Base-by-base conservation (phyloP, 192 early-diverging fungal species). In the Gigaspora rosea region DNA sequence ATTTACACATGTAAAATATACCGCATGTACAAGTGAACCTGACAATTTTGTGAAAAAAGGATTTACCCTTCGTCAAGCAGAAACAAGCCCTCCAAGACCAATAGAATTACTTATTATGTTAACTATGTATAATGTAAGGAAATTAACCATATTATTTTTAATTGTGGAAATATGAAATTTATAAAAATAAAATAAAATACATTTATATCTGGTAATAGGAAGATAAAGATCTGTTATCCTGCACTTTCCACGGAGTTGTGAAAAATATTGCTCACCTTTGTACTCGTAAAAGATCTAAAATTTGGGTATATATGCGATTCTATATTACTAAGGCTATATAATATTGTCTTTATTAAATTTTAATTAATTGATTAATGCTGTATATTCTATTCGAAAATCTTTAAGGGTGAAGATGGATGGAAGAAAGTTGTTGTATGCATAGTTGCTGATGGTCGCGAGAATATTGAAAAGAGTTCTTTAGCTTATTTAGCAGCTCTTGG, bases 1-100 rank as follows among this genome's bases (percentile, higher is more conserved):
- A 85, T 96, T 95, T 67, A 95, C 94, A 16, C 90, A 96, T 78
- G 90, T 96, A 87, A 88, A 96, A 27, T 99, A 99, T 86, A 98
- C 96, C 0, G 94, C 96, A 4, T 93, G 90, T 13, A 95, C 94
- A 15, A 91, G 90, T 82, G 91, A 95, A 78, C 92, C 96, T 6
- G 89, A 96, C 77, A 88, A 96, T 41, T 98, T 97, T 84, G 76
- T 77, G 48, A 71, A 83, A 41, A 82, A 91, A 46, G 85, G 86
- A 59, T 99, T 95, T 84, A 90, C 87, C 35, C 85, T 99, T 72
- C 88, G 95, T 36, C 88, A 85, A 56, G 76, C 80, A 61, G 70
- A 90, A 50, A 74, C 85, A 54, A 82, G 87, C 57, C 76, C 77
- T 48, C 77, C 80, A 59, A 78, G 93, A 58, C 71, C 84, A 52